A percentile compares a stretch with the other conserved stretches of the same genome.
Conservation (phyloP, 257 asterid species). For the Ophiorrhiza pumila region DNA sequence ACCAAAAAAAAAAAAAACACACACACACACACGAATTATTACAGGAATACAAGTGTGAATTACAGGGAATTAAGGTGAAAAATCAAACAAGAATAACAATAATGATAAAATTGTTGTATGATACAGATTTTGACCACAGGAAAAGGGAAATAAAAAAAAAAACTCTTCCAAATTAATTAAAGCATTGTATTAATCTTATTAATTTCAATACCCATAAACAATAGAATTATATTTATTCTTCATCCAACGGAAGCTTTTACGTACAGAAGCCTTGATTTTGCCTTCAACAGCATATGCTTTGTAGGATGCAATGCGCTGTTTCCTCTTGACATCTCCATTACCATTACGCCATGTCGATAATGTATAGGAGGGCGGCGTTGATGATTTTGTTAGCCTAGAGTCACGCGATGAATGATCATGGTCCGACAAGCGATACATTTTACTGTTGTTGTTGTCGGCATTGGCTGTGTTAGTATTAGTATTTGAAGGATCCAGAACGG, state of each 20-base stretch:
- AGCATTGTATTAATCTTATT: too few relatives aligned
- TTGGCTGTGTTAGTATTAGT: too few relatives aligned
- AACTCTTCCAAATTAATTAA: background rate
- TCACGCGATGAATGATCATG: background rate
- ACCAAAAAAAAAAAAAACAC: too few relatives aligned
- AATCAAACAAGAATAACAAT: background rate
- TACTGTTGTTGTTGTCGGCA: too few relatives aligned
- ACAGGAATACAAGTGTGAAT: background rate
- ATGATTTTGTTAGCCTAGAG: background rate
- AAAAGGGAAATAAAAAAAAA: background rate
- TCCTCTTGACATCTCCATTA: constrained; percentile 30
- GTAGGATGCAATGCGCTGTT: constrained; percentile 37
- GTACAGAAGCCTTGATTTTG: constrained; percentile 38
- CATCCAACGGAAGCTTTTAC: constrained; percentile 41
- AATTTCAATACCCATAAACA: constrained; percentile 41
- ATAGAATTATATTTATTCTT: constrained; percentile 36
- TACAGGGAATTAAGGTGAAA: background rate
- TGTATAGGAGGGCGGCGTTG: constrained; percentile 15
- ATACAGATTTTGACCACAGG: background rate
- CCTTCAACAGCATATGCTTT: constrained; percentile 35
- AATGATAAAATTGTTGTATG: background rate
- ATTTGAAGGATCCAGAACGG: constrained; percentile 3
- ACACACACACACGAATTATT: too few relatives aligned
- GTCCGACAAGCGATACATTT: too few relatives aligned
- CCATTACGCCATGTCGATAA: constrained; percentile 5